These are phyloP conservation scores for Salvia rosmarinus DNA, from an alignment of 257 asterid genomes.

Conservation along the genomic window DNA sequence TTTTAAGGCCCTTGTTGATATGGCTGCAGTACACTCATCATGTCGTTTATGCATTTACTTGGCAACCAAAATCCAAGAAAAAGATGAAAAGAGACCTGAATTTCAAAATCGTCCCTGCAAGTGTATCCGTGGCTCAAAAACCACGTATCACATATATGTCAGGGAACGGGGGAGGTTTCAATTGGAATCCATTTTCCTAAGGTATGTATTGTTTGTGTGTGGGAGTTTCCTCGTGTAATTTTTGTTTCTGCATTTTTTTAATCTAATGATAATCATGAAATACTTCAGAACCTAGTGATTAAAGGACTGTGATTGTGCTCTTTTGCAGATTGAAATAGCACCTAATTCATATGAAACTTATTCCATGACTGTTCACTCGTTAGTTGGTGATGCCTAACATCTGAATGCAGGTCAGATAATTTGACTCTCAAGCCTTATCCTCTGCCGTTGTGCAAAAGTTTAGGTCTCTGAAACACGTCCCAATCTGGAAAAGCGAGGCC, in stretches of 20 bases:
- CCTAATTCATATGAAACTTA: no score
- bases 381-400: constrained; percentile 6
- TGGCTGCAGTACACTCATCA: constrained; percentile 99
- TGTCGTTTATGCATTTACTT: constrained; percentile 91
- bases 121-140: constrained; percentile 59
- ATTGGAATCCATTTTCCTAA: constrained; percentile 78
- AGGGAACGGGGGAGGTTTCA: constrained; percentile 92
- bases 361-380: no score
- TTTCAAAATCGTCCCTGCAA: constrained; percentile 90
- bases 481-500: constrained; percentile 92
- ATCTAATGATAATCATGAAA: background rate
- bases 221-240: no score
- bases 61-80: constrained; percentile 73
- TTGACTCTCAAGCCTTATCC: constrained; percentile 66
- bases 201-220: constrained; percentile 59
- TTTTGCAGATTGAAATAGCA: no score
- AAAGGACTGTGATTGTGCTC: no score
- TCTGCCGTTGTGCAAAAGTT: constrained; percentile 59
- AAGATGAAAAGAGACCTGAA: constrained; percentile 58
- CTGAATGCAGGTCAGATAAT: constrained; percentile 67
- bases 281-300: background rate
- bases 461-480: constrained; percentile 64
- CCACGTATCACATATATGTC: constrained; percentile 70
- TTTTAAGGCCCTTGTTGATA: constrained; percentile 96
- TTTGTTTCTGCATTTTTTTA: no score